A percentile compares a stretch with the other conserved stretches of the same genome.
Evolutionary conservation across 2,329 filamentous ascomycete genomes (phyloP).

Genomic region (Talaromyces sp.): DNA sequence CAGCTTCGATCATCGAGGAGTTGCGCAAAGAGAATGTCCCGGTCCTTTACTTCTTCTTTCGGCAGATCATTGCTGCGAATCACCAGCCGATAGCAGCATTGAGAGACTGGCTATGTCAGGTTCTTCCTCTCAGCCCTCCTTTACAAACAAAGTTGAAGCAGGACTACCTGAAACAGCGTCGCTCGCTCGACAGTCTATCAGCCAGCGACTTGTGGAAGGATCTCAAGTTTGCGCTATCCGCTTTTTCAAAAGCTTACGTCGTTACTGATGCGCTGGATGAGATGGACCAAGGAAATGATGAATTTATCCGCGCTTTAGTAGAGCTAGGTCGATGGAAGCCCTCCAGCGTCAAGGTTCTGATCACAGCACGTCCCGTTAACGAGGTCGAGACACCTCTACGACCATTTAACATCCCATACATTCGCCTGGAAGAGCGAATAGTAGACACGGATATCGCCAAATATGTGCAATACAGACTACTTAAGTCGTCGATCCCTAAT

Average conservation of each 20-base stretch:
- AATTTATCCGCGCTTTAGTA: slow-evolving; percentile 40
- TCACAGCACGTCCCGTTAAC: slow-evolving; percentile 47
- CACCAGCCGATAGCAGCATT: slow-evolving; percentile 17
- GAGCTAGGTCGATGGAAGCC: slow-evolving; percentile 38
- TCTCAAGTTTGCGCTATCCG: slow-evolving; percentile 5
- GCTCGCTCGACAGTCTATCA: slow-evolving; percentile 4
- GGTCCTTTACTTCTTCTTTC: slow-evolving; percentile 27
- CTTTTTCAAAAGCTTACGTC: slow-evolving; percentile 36
- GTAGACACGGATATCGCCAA: slow-evolving; percentile 16
- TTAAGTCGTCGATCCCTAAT: slow-evolving; percentile 5
- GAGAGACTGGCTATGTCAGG: slow-evolving; percentile 25
- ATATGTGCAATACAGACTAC: slow-evolving; percentile 18
- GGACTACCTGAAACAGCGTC: neutral
- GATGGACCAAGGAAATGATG: slow-evolving; percentile 45
- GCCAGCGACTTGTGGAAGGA: slow-evolving; percentile 17
- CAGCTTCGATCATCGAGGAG: slow-evolving; percentile 21
- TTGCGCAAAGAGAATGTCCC: slow-evolving; percentile 6
- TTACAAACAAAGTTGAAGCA: slow-evolving; percentile 13
- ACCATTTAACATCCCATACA: slow-evolving; percentile 9
- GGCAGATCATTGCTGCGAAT: slow-evolving; percentile 27
- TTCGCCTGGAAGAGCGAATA: slow-evolving; percentile 12
- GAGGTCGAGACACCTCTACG: slow-evolving; percentile 1
- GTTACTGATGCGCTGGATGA: slow-evolving; percentile 53
- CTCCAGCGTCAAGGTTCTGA: slow-evolving; percentile 43
- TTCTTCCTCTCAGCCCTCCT: slow-evolving; percentile 10